Evolutionary conservation across 2,329 filamentous ascomycete species (phyloP), one percentile per base, ranked within the genome.

Genomic region (Fusarium oxysporum): DNA sequence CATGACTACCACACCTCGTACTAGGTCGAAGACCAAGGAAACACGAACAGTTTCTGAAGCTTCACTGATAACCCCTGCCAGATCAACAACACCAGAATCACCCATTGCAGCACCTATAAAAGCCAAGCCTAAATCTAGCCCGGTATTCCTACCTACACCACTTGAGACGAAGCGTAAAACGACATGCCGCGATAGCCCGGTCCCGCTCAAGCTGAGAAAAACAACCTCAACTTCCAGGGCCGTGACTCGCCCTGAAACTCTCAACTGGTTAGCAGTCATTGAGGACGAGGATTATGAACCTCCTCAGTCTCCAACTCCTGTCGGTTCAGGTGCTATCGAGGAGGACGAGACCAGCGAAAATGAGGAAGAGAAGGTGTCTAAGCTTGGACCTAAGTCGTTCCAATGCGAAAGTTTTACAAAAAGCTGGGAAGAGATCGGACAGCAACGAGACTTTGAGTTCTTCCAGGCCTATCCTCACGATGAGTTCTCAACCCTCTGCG

Each of bases 401-500:
- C 57, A 51, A 17, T 70, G 65, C 28, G 56, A 55, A 33, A 35
- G 28, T 30, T 48, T 47, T 21, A n/a, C 57, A 12, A 35, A 21
- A 21, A 23, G 51, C 13, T 54, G 56, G 62, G 48, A 56, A 16
- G 50, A 53, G 17, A 35, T 43, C 6, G 51, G 44, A 25, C 28
- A 23, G 35, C 19, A 54, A 25, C 44, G 30, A 16, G 45, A 23
- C 32, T 47, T 74, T 14, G 70, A 74, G 33, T 65, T 58, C 54
- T 73, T 71, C 45, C 72, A 71, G 25, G 72, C 66, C 32, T 73
- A 73, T 53, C 72, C 72, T 47, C 72, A 74, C 23, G 65, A 73
- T 41, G 66, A 40, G 21, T n/a, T 45, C 25, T 58, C 72, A 28
- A 71, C 72, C n/a, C 60, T 75, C 33, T 74, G 72, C 10, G 32